Evolutionary conservation across 495 filamentous ascomycete genomes (phyloP), one percentile per base, ranked within the genome.

Genomic region (Trichoderma gamsii): DNA sequence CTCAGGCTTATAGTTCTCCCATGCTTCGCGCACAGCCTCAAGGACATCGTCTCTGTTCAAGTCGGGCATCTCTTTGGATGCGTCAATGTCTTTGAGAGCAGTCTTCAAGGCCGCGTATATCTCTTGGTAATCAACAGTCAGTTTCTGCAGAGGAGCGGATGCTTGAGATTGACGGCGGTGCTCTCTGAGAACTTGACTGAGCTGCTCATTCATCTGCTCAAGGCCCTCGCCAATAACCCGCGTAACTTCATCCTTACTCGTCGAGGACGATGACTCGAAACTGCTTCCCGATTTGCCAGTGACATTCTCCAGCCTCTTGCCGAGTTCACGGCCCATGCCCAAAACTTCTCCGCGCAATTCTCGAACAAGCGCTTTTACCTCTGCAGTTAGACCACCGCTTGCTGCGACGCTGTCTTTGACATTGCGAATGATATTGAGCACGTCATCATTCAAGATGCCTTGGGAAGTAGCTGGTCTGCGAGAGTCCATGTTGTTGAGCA

Each of bases 271-370:
- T 15, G 56, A 25, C 4, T 84, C 79, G 63, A 83, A 79, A 46
- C 83, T 83, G 64, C 81, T 80, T 32, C 76, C 75, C 15, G 80
- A 77, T 23, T 81, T 80, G 38, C 87, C 84, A 67, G 71, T 72
- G 2, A 84, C 81, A 56, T 91, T 84, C 66, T 97, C 92, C 3
- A 97, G 81, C 73, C 90, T 88, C n/a, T 90, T 86, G 38, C 89
- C 92, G 35, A 97, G 83, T 71, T 97, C 89, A 67, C 92, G 82
- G 6, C 92, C 92, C 94, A 97, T 97, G 4, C 91, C 92, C 2
- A 97, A 85, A 9, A 98, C 93, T 73, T 98, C 93, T 15, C 93
- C 91, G 21, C 93, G 88, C 46, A 99, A 82, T 71, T 97, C 93
- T 51, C 92, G 88, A 15, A 97, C 89, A 18, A 96, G 79, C 3